Base-by-base conservation (phyloP, 805 yeast genomes). In the Candida morakotiae region DNA sequence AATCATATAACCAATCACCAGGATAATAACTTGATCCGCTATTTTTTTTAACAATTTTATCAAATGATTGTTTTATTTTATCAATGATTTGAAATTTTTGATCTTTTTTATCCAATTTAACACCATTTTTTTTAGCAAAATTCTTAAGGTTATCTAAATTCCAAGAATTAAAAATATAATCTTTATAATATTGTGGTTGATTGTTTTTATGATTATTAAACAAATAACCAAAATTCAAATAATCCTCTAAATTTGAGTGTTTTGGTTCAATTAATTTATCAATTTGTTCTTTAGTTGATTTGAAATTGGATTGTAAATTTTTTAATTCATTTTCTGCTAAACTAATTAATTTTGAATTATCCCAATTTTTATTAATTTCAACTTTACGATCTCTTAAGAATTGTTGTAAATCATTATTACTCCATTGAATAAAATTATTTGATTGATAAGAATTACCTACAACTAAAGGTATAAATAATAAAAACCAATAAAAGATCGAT, bases 81-180 rank as follows among this genome's bases (percentile, higher is more conserved):
- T 66, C 60, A 25, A 67, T 47, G 46, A 79, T 55, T 23, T 71
- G 62, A 27, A 70, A 69, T 33, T 56, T 60, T 6, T 59, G 44
- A 9, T 49, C 42, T n/a, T 52, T 41, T 17, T 59, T 44, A 13
- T 53, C 46, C 31, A 47, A 45, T 37, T 55, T 53, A 29, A 69
- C 45, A 20, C 58, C 54, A 38, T 63, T 45, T 31, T 48, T 48
- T 27, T 56, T 49, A 39, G 69, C 51, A 27, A 64, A 52, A 22
- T 46, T 48, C 34, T 58, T 51, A 46, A 73, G 48, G 19, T 58
- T 59, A 9, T 47, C 45, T 10, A 46, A 38, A 4, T 67, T 51
- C 78, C 78, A 73, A 11, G 76, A 63, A 16, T 60, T 61, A 41
- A 75, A 74, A n/a, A 73, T 41, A 80, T 80, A 75, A 18, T 63